phyloP scores from a whole-genome alignment of 179 eudicot species.

The Patellifolia procumbens region DNA sequence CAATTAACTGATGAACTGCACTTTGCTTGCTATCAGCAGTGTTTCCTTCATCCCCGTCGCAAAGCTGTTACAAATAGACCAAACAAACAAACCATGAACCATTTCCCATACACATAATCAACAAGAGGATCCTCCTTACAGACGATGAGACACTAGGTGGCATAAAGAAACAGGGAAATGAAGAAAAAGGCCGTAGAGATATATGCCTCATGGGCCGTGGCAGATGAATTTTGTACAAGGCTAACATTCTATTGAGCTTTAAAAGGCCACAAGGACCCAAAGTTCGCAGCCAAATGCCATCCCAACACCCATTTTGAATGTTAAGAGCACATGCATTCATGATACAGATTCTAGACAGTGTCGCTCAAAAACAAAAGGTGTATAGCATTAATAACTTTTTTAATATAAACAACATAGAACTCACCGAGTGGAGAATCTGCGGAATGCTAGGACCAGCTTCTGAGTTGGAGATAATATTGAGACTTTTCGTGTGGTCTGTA shows the following conservation, averaged over 20 bases:
- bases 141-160: not conserved
- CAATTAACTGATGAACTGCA: constrained; percentile 77
- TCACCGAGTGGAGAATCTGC: constrained; percentile 81
- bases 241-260: not conserved
- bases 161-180: not conserved
- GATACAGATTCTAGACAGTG: constrained; percentile 6
- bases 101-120: not conserved
- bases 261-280: not conserved
- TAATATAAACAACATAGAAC: constrained; percentile 24
- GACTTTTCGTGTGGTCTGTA: constrained; percentile 41
- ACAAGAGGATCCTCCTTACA: not conserved
- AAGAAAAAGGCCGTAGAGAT: not conserved
- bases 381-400: not conserved
- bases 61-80: constrained; percentile 48
- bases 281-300: not conserved
- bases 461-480: constrained; percentile 46
- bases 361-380: not conserved
- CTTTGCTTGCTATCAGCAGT: constrained; percentile 49
- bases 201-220: not conserved
- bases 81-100: constrained; percentile 15
- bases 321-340: not conserved
- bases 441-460: constrained; percentile 94
- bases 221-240: not conserved
- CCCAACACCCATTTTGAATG: not conserved
- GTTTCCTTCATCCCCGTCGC: constrained; percentile 66